Evolutionary conservation across 148 eudicot species (phyloP).

Genomic region (Suaeda aralocaspica): DNA sequence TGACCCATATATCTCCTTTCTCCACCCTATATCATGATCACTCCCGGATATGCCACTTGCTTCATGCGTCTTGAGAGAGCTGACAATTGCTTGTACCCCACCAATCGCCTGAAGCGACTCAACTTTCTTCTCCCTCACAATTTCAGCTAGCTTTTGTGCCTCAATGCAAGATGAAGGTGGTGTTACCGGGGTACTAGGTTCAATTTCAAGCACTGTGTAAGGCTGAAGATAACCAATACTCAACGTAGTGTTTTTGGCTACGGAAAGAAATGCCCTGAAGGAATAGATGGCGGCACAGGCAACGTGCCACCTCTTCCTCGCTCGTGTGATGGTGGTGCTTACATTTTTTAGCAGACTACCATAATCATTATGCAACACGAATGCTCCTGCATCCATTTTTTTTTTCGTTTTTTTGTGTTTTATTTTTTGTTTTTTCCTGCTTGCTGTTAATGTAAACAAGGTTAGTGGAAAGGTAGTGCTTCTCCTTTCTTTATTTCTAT

Average conservation of each 20-base stretch:
- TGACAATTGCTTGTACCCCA: constrained; percentile 39
- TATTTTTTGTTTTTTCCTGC: not conserved
- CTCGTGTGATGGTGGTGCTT: constrained; percentile 19
- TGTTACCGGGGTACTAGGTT: constrained; percentile 10
- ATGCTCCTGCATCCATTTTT: constrained; percentile 8
- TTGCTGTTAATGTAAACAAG: no score
- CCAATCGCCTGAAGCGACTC: constrained; percentile 36
- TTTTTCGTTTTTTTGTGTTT: not conserved
- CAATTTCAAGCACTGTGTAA: constrained; percentile 18
- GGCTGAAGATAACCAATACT: constrained; percentile 2
- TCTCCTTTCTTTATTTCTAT: not conserved
- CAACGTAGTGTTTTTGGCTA: constrained; percentile 1
- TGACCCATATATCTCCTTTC: constrained; percentile 47
- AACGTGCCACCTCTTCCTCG: constrained; percentile 28
- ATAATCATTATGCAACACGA: constrained; percentile 5
- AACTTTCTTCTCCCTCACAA: constrained; percentile 47
- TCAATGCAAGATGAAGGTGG: constrained; percentile 28
- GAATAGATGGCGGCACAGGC: constrained; percentile 32
- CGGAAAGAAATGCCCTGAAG: constrained; percentile 27
- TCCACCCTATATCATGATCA: constrained; percentile 29
- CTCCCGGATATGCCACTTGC: constrained; percentile 45
- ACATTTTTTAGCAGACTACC: constrained; percentile 9
- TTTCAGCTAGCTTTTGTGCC: constrained; percentile 30
- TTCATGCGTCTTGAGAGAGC: constrained; percentile 39
- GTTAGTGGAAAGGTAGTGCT: no score